phyloP scores from a whole-genome alignment of 2,329 filamentous ascomycete genomes.

The Fusarium scirpi region DNA sequence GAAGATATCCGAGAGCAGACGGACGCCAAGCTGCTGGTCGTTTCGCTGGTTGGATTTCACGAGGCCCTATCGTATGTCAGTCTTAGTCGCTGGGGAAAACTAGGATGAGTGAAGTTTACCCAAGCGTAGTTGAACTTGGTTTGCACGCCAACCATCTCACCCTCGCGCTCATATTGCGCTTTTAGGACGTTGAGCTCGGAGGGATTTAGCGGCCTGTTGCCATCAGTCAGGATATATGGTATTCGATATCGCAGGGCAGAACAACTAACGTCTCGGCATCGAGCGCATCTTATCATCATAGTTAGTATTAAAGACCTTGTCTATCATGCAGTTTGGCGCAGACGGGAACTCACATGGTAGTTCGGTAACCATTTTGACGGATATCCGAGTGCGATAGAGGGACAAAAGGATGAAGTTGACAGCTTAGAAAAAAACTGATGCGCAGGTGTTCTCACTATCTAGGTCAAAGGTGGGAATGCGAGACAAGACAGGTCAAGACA shows the following conservation, averaged over 20 bases:
- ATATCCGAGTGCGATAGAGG: not conserved
- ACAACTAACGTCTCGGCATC: constrained; percentile 88
- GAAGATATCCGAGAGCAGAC: constrained; percentile 96
- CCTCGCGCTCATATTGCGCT: constrained; percentile 96
- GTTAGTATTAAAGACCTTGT: constrained; percentile 21
- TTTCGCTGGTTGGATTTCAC: constrained; percentile 88
- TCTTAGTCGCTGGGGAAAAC: not conserved
- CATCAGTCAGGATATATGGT: constrained; percentile 18
- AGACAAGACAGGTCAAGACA: not conserved
- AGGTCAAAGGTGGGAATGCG: not conserved
- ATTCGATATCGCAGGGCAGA: not conserved
- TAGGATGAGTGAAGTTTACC: constrained; percentile 64
- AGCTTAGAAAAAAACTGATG: not conserved
- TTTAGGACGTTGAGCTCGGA: constrained; percentile 93
- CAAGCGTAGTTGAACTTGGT: constrained; percentile 99
- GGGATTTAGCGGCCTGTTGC: constrained; percentile 81
- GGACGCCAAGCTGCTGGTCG: constrained; percentile 95
- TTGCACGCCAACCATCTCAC: constrained; percentile 94
- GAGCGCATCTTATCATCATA: constrained; percentile 78
- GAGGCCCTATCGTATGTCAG: constrained; percentile 69
- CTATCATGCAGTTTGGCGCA: constrained; percentile 31
- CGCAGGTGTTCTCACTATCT: not conserved
- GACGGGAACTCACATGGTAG: constrained; percentile 59
- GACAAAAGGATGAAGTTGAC: not conserved
- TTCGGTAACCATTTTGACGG: constrained; percentile 59